Evolutionary conservation across 106 monocot species (phyloP), one percentile per base, ranked within the genome.

Genomic region (Allium sativum): DNA sequence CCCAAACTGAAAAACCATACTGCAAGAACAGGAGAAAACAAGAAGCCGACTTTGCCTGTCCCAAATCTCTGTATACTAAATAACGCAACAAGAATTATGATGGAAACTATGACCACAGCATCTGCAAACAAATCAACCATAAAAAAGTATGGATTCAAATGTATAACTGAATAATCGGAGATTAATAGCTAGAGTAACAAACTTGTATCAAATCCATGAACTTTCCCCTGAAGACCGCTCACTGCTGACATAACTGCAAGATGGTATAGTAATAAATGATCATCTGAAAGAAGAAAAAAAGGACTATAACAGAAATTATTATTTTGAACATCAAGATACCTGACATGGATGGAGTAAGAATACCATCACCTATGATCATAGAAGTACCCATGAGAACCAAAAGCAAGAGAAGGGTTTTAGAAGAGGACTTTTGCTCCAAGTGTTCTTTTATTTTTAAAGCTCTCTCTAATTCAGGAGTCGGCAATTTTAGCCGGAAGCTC

Each of bases 301-400:
- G 31, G 5, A 31, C 31, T 31, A 31, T 5, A 31, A 31, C 31
- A 31, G 31, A 3, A 31, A 31, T 31, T 31, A 31, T 31, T 31
- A 31, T 2, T 31, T 31, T 31, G 31, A 31, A 31, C 31, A 31
- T 5, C 0, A 31, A 18, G 55, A 20, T 78, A 88, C 93, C 93
- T 53, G 93, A 93, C 88, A 93, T 88, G 17, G 93, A 74, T 59
- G 93, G 93, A 70, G 93, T 88, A 61, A 93, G 88, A 80, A 93
- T 93, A 44, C 93, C 93, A 76, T 93, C 93, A 10, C 93, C 93
- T 65, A 93, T 88, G 31, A 93, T 64, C 93, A 93, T 88, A 42
- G 93, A 88, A 18, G 93, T 88, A 18, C 93, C 93, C 82, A 82
- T 88, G 12, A 93, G 75, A 58, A 93, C 93, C 75, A 93, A 67